Conservation (phyloP, 176 grass and related monocot genomes). For the Pharus latifolius region DNA sequence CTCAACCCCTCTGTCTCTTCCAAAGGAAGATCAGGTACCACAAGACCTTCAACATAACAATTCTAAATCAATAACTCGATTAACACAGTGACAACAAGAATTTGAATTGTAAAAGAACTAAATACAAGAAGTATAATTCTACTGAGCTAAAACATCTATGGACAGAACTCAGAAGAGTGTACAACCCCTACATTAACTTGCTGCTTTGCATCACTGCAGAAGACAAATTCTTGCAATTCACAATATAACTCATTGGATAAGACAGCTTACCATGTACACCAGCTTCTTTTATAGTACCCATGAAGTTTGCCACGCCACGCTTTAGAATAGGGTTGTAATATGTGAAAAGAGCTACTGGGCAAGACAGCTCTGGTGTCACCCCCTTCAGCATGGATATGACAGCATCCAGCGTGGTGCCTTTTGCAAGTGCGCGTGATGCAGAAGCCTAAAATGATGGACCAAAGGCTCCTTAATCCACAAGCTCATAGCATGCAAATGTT, state of each 20-base stretch:
- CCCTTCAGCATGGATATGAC: conserved; percentile 69
- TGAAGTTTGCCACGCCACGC: conserved; percentile 61
- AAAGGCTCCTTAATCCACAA: neutral
- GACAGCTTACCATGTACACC: conserved; percentile 54
- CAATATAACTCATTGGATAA: neutral
- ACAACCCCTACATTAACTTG: neutral
- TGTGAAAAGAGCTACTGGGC: conserved; percentile 82
- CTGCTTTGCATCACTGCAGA: no score
- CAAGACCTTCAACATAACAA: conserved; percentile 53
- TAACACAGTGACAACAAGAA: neutral
- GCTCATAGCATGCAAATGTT: neutral
- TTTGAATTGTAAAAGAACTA: neutral
- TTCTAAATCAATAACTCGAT: neutral
- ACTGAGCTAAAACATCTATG: neutral
- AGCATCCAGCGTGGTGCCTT: conserved; percentile 53
- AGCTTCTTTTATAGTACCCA: conserved; percentile 47
- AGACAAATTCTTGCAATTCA: no score
- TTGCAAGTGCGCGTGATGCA: conserved; percentile 67
- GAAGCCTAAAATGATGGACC: conserved; percentile 42
- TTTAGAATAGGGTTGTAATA: conserved; percentile 94
- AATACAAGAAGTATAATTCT: neutral
- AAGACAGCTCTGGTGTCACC: conserved; percentile 64
- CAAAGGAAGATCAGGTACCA: conserved; percentile 89
- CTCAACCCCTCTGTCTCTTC: conserved; percentile 69
- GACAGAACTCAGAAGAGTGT: neutral